A percentile compares a stretch with the other conserved stretches of the same genome.
Evolutionary conservation across 306 rosid species (phyloP).

Genomic region (Rosa lucieae): DNA sequence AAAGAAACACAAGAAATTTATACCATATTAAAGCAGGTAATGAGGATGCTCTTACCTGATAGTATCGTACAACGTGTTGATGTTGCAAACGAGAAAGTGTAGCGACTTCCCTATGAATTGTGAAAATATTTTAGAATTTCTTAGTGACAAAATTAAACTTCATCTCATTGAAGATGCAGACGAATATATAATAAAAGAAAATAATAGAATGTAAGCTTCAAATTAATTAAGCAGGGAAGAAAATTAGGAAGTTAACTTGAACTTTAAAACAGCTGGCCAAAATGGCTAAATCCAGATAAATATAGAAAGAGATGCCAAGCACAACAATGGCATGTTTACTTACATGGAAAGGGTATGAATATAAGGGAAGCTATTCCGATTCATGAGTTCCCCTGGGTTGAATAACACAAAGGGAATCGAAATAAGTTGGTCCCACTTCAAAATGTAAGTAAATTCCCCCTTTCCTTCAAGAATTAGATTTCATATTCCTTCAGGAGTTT

Average conservation of each 20-base stretch:
- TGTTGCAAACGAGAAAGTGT: constrained; percentile 98
- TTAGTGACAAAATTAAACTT: not conserved
- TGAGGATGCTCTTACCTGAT: constrained; percentile 65
- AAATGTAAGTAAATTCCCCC: not conserved
- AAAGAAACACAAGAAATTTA: not conserved
- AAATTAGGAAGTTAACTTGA: not conserved
- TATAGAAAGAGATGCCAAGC: not conserved
- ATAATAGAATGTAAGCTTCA: not conserved
- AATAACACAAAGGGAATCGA: not conserved
- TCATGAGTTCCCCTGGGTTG: not conserved
- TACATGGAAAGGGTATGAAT: not conserved
- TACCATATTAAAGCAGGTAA: constrained; percentile 24
- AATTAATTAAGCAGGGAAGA: not conserved
- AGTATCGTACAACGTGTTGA: constrained; percentile 93
- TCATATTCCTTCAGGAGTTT: not conserved
- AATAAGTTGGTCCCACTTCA: not conserved
- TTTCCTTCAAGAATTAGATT: not conserved
- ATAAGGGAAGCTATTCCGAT: not conserved
- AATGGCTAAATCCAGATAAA: not conserved
- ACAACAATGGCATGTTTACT: constrained; percentile 4
- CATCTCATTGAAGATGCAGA: not conserved
- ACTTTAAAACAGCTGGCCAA: not conserved
- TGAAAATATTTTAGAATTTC: constrained; percentile 24
- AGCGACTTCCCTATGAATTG: constrained; percentile 84
- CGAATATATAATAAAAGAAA: not conserved